Evolutionary conservation across 306 rosid species (phyloP).

Genomic region (Aeschynomene evenia): DNA sequence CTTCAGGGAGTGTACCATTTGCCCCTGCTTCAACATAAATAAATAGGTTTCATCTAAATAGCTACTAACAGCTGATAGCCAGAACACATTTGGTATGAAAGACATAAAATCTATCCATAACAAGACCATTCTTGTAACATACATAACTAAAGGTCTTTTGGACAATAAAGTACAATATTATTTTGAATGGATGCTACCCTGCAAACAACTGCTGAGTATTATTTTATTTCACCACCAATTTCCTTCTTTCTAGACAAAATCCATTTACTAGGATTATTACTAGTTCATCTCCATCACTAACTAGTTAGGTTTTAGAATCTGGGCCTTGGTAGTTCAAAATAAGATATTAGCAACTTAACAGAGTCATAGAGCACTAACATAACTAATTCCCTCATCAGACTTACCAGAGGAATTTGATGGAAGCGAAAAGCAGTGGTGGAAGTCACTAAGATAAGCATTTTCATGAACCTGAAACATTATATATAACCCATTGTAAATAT

Average conservation of each 20-base stretch:
- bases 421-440: conserved; percentile 87
- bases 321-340: conserved; percentile 8
- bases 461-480: conserved; percentile 81
- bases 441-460: conserved; percentile 86
- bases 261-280: not conserved
- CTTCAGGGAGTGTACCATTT: conserved; percentile 53
- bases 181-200: conserved; percentile 3
- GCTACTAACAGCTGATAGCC: conserved; percentile 20
- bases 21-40: conserved; percentile 44
- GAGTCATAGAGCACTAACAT: not conserved
- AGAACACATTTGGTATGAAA: conserved; percentile 6
- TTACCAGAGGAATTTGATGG: conserved; percentile 76
- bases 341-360: conserved; percentile 10
- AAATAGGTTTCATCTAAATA: conserved; percentile 6
- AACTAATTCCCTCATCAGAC: conserved; percentile 9
- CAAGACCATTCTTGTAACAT: conserved; percentile 1
- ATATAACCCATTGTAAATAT: conserved; percentile 25
- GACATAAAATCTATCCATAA: conserved; percentile 7
- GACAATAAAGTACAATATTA: conserved; percentile 14
- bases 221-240: conserved; percentile 4
- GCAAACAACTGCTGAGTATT: not conserved
- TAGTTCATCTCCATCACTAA: conserved; percentile 4
- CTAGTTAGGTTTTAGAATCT: conserved; percentile 9
- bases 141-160: not conserved
- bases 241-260: not conserved